phyloP scores from a whole-genome alignment of 2,329 filamentous ascomycete species.

The Fusarium burgessii region DNA sequence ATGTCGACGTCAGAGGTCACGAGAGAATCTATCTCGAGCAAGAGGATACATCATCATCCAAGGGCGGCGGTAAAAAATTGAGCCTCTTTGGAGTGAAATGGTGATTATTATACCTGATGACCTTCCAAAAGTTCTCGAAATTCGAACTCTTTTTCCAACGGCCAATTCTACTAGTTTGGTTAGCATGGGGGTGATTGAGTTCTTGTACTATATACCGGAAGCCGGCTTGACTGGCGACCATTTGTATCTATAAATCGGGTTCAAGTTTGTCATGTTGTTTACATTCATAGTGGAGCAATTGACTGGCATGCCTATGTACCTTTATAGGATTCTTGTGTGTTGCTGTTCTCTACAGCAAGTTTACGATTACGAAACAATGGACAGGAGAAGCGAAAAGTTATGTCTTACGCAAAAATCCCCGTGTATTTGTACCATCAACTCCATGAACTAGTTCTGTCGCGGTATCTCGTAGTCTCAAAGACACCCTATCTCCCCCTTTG shows the following conservation, averaged over 20 bases:
- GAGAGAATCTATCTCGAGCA: slow-evolving; percentile 75
- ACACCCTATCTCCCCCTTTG: background rate
- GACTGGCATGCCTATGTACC: background rate
- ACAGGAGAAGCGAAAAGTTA: background rate
- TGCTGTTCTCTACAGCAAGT: background rate
- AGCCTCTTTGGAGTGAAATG: slow-evolving; percentile 74
- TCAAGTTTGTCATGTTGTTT: background rate
- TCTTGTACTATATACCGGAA: slow-evolving; percentile 31
- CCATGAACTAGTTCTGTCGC: no score
- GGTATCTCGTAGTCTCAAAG: background rate
- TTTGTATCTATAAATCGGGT: slow-evolving; percentile 19
- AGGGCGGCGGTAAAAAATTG: slow-evolving; percentile 57
- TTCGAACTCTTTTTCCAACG: no score
- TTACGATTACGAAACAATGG: background rate
- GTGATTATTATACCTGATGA: slow-evolving; percentile 46
- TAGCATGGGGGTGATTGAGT: background rate
- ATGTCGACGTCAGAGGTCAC: slow-evolving; percentile 81
- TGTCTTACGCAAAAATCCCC: background rate
- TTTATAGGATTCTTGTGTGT: background rate
- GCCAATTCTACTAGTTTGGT: background rate
- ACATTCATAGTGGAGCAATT: background rate
- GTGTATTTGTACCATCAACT: background rate
- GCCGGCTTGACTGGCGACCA: background rate
- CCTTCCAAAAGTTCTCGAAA: background rate
- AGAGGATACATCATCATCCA: slow-evolving; percentile 58